Percentiles rank a stretch among this genome's conserved stretches.
Evolutionary conservation across 208 protist genomes (phyloP).

Genomic region (Lotmaria passim): DNA sequence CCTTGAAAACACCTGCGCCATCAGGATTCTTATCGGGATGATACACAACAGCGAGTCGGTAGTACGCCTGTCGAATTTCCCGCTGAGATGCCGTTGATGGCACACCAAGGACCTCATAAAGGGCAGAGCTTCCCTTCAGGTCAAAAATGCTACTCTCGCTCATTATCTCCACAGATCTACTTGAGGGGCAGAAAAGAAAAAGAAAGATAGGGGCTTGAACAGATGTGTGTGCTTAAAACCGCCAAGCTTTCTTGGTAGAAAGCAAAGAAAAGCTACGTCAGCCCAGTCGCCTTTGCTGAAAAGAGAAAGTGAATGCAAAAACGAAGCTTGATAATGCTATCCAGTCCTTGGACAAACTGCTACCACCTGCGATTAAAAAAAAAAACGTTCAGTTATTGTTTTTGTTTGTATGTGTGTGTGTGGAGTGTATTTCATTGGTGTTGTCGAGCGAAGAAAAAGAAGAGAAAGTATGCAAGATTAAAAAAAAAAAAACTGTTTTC

Average conservation of each 20-base stretch:
- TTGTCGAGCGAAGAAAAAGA: neutral
- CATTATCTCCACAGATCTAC: neutral
- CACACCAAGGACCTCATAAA: constrained; percentile 86
- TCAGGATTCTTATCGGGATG: constrained; percentile 92
- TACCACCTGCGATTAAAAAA: too few relatives aligned
- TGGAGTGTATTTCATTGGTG: too few relatives aligned
- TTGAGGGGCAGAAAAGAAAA: neutral
- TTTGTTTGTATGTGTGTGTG: too few relatives aligned
- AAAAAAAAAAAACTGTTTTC: too few relatives aligned
- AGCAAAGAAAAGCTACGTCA: too few relatives aligned
- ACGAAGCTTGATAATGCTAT: neutral
- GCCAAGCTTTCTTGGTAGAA: too few relatives aligned
- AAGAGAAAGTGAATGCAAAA: neutral
- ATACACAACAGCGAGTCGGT: constrained; percentile 84
- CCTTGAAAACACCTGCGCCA: constrained; percentile 83
- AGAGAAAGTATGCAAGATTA: too few relatives aligned
- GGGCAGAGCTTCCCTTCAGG: constrained; percentile 67
- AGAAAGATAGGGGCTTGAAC: neutral
- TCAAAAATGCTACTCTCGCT: constrained; percentile 57
- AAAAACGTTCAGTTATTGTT: too few relatives aligned
- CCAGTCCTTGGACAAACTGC: too few relatives aligned
- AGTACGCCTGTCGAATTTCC: constrained; percentile 88
- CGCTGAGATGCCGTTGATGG: constrained; percentile 53
- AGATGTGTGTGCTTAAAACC: neutral
- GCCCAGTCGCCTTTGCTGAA: neutral